Percentiles rank a stretch among this genome's conserved stretches.
phyloP scores from a whole-genome alignment of 139 green algal species.

The Chlorella sp. region DNA sequence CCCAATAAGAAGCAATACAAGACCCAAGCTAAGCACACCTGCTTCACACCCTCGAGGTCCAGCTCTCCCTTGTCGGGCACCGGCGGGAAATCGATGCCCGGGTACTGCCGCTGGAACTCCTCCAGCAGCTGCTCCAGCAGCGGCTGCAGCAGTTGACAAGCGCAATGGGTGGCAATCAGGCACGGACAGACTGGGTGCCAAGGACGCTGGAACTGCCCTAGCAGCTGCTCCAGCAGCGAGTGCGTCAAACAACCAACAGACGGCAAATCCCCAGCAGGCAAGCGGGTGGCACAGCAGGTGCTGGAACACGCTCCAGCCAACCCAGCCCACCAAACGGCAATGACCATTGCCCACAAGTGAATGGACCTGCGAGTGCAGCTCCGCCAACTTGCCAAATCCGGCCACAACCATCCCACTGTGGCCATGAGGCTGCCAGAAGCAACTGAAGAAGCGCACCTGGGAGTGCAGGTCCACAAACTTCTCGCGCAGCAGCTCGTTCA shows the following conservation, averaged over 20 bases:
- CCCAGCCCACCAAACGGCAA: no score
- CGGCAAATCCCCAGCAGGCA: background rate
- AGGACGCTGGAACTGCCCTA: no score
- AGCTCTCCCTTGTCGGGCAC: constrained; percentile 75
- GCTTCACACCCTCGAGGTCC: constrained; percentile 58
- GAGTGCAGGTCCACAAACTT: constrained; percentile 91
- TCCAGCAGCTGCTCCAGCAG: constrained; percentile 81
- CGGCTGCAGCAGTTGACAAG: constrained; percentile 53
- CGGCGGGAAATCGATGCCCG: constrained; percentile 63
- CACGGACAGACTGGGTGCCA: no score
- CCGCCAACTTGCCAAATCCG: no score
- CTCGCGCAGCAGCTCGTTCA: constrained; percentile 85
- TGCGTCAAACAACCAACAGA: background rate
- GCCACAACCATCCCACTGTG: no score
- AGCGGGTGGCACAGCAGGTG: background rate
- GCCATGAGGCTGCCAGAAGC: no score
- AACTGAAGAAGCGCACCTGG: constrained; percentile 15
- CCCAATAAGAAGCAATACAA: no score
- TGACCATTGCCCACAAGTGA: no score
- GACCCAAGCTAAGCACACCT: no score
- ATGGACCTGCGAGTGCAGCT: no score
- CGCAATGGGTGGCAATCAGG: no score
- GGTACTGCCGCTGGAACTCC: constrained; percentile 63
- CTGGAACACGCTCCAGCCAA: no score
- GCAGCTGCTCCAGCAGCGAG: background rate